phyloP scores from a whole-genome alignment of 768 basidiomycete species.

The Tremella mesenterica region DNA sequence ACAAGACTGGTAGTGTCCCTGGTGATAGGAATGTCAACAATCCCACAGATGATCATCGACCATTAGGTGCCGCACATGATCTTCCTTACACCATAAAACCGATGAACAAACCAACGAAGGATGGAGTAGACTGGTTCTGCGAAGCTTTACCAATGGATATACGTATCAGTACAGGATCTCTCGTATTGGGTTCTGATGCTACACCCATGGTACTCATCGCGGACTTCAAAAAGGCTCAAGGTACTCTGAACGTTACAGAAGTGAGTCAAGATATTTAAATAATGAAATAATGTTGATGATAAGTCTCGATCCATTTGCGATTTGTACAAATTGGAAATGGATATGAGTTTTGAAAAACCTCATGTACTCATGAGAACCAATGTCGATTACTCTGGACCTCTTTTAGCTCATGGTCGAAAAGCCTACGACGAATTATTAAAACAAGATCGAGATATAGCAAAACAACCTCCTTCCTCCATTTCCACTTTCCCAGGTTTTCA shows the following conservation, averaged over 20 bases:
- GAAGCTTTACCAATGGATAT: slow-evolving; percentile 82
- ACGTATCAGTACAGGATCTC: slow-evolving; percentile 65
- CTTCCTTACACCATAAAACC: slow-evolving; percentile 12
- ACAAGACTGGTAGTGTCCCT: too few species aligned
- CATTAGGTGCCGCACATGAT: background rate
- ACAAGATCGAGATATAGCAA: slow-evolving; percentile 22
- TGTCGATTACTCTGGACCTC: slow-evolving; percentile 60
- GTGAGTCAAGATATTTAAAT: slow-evolving; percentile 47
- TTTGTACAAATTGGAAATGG: slow-evolving; percentile 68
- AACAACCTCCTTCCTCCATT: slow-evolving; percentile 27
- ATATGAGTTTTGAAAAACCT: slow-evolving; percentile 61
- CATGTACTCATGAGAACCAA: slow-evolving; percentile 65
- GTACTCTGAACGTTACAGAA: slow-evolving; percentile 68
- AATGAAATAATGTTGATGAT: background rate
- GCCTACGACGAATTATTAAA: slow-evolving; percentile 55
- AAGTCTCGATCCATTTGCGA: slow-evolving; percentile 76
- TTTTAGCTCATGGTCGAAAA: slow-evolving; percentile 59
- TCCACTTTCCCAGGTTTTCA: slow-evolving; percentile 35
- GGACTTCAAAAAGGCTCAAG: slow-evolving; percentile 68
- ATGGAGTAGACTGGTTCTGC: slow-evolving; percentile 49
- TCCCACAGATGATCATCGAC: background rate
- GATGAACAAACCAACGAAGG: slow-evolving; percentile 3
- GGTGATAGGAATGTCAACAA: background rate
- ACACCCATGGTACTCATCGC: slow-evolving; percentile 73
- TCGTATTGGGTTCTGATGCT: slow-evolving; percentile 76